Evolutionary conservation across 805 yeast genomes (phyloP), one percentile per base, ranked within the genome.

Genomic region (Candida montana): DNA sequence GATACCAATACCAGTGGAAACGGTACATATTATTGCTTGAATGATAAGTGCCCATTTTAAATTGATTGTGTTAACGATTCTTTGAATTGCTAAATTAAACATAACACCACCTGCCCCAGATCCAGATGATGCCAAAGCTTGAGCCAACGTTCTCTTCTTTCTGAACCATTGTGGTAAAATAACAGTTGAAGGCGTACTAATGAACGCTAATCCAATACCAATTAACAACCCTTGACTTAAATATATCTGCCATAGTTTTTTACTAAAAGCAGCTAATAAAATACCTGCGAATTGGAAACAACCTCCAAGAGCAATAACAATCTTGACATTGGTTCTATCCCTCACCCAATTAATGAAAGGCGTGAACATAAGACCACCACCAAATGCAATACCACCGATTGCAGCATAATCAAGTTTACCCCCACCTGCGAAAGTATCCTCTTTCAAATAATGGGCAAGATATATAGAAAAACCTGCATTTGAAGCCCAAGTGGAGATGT

Each of bases 161-260:
- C 74, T 59, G 57, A 83, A 83, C 81, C 83, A 82, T 44, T 81
- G 87, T 0, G 88, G 87, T 28, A 83, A 49, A 5, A 81, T 56
- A 3, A 77, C 69, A n/a, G 77, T 61, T 7, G 75, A 76, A 1
- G 89, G 81, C 4, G 77, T 65, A 33, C 35, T 36, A 7, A 45
- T 42, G 5, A 42, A 19, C 74, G 72, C 78, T 13, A 68, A 59
- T 1, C 67, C 63, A 31, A 74, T 51, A 29, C 86, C 81, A 37
- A 71, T 71, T 36, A 82, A 44, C 2, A 81, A 61, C 19, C 90
- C 89, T 61, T 83, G 88, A 4, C 86, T 75, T 36, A 79, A 54
- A 51, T 69, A 79, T 13, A 83, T 53, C 47, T 83, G 78, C 87
- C 89, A 81, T 23, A 77, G 53, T 30, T 67, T 67, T 7, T 66